Conservation (phyloP, 352 stramenopile species). For the Peronospora farinosa region DNA sequence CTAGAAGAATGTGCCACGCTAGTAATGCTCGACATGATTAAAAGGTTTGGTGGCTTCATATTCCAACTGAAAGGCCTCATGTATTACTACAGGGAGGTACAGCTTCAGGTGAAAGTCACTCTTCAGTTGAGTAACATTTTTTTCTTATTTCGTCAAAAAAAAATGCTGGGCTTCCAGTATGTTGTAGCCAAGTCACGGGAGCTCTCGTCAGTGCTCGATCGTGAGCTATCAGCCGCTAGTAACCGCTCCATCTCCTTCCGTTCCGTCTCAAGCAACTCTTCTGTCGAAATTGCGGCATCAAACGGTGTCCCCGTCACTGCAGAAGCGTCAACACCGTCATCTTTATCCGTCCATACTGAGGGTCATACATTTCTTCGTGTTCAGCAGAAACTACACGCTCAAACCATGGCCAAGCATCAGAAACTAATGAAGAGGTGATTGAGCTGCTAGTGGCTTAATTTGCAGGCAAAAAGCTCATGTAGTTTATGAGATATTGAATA, state of each 20-base stretch:
- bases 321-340: neutral
- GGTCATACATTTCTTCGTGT: conserved; percentile 40
- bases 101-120: neutral
- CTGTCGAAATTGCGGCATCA: conserved; percentile 11
- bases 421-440: conserved; percentile 42
- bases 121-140: conserved; percentile 13
- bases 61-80: neutral
- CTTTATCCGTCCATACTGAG: conserved; percentile 18
- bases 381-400: conserved; percentile 31
- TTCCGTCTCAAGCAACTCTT: neutral
- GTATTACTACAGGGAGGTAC: neutral
- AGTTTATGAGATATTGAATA: conserved; percentile 15
- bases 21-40: neutral
- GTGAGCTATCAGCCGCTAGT: conserved; percentile 27
- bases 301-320: conserved; percentile 4
- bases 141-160: neutral
- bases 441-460: neutral
- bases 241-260: conserved; percentile 11
- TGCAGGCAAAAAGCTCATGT: neutral
- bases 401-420: conserved; percentile 33
- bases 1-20: neutral
- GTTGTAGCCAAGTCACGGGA: conserved; percentile 73
- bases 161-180: conserved; percentile 67
- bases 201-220: conserved; percentile 52
- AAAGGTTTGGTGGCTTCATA: too few relatives aligned